Evolutionary conservation across 805 yeast species (phyloP), one percentile per base, ranked within the genome.

Genomic region (Starmerella geochares): DNA sequence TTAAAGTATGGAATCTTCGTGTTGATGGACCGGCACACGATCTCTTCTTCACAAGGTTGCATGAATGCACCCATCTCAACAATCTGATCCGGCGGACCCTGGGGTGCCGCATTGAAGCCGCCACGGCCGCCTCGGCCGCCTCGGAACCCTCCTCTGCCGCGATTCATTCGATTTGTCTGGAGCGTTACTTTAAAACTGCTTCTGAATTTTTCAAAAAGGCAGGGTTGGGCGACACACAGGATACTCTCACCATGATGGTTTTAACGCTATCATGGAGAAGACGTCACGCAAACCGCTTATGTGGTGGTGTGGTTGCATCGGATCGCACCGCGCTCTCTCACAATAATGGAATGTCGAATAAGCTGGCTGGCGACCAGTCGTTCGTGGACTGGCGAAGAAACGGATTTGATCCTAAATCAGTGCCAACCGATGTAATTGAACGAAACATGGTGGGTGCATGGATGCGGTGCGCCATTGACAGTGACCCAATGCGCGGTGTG

Each of bases 31-130:
- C 88, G 85, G 73, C 97, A 92, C 50, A 92, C 95, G 65, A 92
- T 84, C 65, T 92, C 98, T 52, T 95, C 96, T 70, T 92, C 99
- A 68, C 96, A 87, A 13, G 92, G 76, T 66, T 88, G 95, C 66
- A 86, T 60, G 65, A 87, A 92, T 21, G 85, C 67, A 54, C 99
- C 99, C 94, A 92, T 84, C 70, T 88, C 97, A 61, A 84, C 60
- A n/a, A 92, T 96, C 50, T 79, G 72, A 59, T 90, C 98, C 64
- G 98, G 98, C 37, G 98, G 98, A 47, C 98, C 98, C 70, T 81
- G 86, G 62, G 81, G 88, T 53, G 83, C 79, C 57, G 88, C 82
- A 59, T 84, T 76, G 61, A 79, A 72, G 58, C 77, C 74, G 55
- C 81, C 80, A 59, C 83, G 78, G 58, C 86, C 85, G 54, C 86